Conservation (phyloP, 352 stramenopile species). For the Phytophthora boehmeriae region DNA sequence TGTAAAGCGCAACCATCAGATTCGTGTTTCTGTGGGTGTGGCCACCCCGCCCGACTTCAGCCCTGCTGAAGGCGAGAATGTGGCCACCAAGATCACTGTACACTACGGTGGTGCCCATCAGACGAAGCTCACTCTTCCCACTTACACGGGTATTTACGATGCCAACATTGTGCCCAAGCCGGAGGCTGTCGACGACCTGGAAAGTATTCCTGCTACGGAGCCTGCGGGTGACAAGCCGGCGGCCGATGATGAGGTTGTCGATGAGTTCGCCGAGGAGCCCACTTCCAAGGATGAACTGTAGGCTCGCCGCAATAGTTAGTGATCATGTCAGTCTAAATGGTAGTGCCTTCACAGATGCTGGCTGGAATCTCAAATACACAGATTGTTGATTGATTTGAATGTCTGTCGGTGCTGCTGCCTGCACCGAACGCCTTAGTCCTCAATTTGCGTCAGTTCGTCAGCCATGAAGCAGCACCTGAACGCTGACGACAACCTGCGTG, state of each 20-base stretch:
- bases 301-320: constrained; percentile 19
- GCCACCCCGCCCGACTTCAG: constrained; percentile 63
- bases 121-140: constrained; percentile 73
- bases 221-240: constrained; percentile 14
- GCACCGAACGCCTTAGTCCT: no score
- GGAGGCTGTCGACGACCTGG: constrained; percentile 32
- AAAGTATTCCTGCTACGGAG: constrained; percentile 28
- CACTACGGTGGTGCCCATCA: constrained; percentile 75
- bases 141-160: constrained; percentile 62
- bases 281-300: constrained; percentile 63
- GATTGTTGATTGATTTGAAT: constrained; percentile 16
- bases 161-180: constrained; percentile 61
- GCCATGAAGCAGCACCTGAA: constrained; percentile 47
- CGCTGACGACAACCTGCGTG: constrained; percentile 56
- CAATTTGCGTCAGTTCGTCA: constrained; percentile 1
- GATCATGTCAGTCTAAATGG: constrained; percentile 11
- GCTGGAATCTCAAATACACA: constrained; percentile 20
- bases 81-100: constrained; percentile 72
- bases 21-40: constrained; percentile 74
- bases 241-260: constrained; percentile 36
- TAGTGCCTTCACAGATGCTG: constrained; percentile 4
- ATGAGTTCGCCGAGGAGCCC: constrained; percentile 63
- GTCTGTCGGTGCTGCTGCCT: not conserved
- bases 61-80: constrained; percentile 37
- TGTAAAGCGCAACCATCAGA: constrained; percentile 76